phyloP scores from a whole-genome alignment of 2,329 filamentous ascomycete species.

The Aaosphaeria pasadenensis region DNA sequence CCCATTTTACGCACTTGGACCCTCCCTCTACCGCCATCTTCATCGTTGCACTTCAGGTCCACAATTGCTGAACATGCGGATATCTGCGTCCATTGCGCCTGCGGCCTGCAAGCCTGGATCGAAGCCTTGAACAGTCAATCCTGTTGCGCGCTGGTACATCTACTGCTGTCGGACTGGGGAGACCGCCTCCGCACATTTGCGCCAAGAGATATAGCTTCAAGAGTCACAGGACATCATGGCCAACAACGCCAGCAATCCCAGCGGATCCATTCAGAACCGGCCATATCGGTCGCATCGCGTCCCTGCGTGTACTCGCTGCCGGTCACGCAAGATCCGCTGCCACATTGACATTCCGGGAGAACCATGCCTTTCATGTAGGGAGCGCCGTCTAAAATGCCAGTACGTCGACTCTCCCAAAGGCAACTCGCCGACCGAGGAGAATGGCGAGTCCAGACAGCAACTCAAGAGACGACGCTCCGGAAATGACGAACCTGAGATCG shows the following conservation, averaged over 20 bases:
- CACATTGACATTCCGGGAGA: conserved; percentile 39
- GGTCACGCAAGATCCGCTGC: conserved; percentile 42
- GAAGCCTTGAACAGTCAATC: too few species aligned
- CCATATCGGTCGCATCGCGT: conserved; percentile 44
- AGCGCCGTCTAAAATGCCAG: conserved; percentile 36
- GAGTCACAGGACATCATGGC: conserved; percentile 15
- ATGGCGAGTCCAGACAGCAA: conserved; percentile 13
- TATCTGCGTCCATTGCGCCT: too few species aligned
- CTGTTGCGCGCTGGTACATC: too few species aligned
- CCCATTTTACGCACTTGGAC: too few species aligned
- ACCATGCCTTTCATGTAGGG: conserved; percentile 39
- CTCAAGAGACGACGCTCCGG: conserved; percentile 27
- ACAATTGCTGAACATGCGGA: too few species aligned
- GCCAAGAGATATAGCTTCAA: too few species aligned
- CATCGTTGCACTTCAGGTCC: too few species aligned
- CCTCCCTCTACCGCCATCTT: too few species aligned
- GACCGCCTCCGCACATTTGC: too few species aligned
- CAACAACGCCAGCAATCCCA: conserved; percentile 20
- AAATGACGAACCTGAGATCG: conserved; percentile 16
- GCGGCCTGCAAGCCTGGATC: too few species aligned
- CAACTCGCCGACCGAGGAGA: conserved; percentile 20
- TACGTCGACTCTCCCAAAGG: conserved; percentile 26
- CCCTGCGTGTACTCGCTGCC: conserved; percentile 41
- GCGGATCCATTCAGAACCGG: conserved; percentile 30
- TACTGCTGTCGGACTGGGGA: too few species aligned